A percentile compares a stretch with the other conserved stretches of the same genome.
phyloP scores from a whole-genome alignment of 225 moss, liverwort and hornwort genomes.

The Thuidium tamariscinum region DNA sequence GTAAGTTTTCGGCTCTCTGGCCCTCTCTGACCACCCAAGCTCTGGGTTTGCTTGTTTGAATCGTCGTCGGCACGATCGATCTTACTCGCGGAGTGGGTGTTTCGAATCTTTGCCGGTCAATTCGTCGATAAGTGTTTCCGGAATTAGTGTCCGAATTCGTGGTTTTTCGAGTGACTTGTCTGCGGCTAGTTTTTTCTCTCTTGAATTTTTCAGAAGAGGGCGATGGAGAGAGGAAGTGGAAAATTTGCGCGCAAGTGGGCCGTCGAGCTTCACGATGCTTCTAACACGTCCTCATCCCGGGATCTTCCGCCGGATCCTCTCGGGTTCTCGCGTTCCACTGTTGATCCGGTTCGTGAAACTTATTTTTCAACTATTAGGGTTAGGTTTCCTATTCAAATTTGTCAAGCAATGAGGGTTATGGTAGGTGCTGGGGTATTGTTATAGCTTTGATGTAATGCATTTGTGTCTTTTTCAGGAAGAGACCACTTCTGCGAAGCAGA shows the following conservation, averaged over 20 bases:
- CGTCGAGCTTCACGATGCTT: slow-evolving; percentile 73
- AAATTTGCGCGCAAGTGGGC: slow-evolving; percentile 77
- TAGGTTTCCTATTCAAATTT: neutral
- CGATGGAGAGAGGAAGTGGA: slow-evolving; percentile 30
- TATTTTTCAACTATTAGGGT: neutral
- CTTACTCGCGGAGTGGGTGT: neutral
- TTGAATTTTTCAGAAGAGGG: neutral
- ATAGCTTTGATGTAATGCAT: neutral
- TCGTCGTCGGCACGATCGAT: neutral
- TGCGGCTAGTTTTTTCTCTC: neutral
- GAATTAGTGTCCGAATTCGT: neutral
- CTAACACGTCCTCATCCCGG: slow-evolving; percentile 39
- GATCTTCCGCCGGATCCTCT: slow-evolving; percentile 74
- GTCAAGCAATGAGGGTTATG: neutral
- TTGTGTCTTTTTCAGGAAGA: slow-evolving; percentile 46
- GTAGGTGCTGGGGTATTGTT: neutral
- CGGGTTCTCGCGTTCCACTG: slow-evolving; percentile 67
- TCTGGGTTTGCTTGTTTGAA: neutral
- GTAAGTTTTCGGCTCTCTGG: too few relatives aligned
- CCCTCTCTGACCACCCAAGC: neutral
- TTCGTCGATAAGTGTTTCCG: too few relatives aligned
- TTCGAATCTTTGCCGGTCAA: neutral
- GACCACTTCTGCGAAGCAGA: slow-evolving; percentile 54
- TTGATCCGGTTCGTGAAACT: slow-evolving; percentile 38
- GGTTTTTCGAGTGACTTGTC: neutral